phyloP scores from a whole-genome alignment of 2,329 filamentous ascomycete genomes.

The Monilinia vaccinii-corymbosi region DNA sequence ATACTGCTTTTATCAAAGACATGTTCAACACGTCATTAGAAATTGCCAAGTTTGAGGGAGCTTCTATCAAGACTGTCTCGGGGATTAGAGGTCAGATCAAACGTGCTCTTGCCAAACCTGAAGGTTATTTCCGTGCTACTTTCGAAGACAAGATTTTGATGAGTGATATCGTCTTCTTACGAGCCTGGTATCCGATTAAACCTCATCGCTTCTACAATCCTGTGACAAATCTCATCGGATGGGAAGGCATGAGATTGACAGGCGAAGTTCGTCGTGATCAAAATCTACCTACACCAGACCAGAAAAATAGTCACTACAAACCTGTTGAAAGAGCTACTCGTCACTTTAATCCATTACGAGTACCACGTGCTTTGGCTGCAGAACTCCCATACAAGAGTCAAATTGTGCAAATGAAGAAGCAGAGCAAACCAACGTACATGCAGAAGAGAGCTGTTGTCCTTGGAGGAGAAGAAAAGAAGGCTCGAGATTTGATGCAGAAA shows the following conservation, averaged over 20 bases:
- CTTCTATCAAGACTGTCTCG: conserved; percentile 89
- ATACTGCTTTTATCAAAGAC: conserved; percentile 96
- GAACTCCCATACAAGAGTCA: conserved; percentile 89
- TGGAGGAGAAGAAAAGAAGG: conserved; percentile 79
- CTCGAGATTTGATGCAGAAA: conserved; percentile 84
- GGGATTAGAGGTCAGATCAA: conserved; percentile 97
- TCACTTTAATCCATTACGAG: conserved; percentile 65
- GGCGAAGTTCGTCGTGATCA: conserved; percentile 78
- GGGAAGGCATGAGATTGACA: conserved; percentile 89
- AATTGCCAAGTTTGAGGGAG: conserved; percentile 97
- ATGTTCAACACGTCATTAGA: conserved; percentile 94
- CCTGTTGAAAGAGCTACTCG: conserved; percentile 54
- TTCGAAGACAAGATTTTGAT: conserved; percentile 98
- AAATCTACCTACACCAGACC: conserved; percentile 65
- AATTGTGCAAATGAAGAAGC: conserved; percentile 71
- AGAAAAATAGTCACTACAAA: conserved; percentile 80
- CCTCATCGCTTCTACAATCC: conserved; percentile 96
- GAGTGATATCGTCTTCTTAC: conserved; percentile 90
- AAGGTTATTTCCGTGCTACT: conserved; percentile 91
- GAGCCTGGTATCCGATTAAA: conserved; percentile 94
- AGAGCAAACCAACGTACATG: conserved; percentile 77
- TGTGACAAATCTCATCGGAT: conserved; percentile 82
- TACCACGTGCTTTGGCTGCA: conserved; percentile 72
- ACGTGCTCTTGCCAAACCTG: conserved; percentile 82
- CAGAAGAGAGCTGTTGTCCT: conserved; percentile 91